Evolutionary conservation across 2,329 filamentous ascomycete genomes (phyloP), one percentile per base, ranked within the genome.

Genomic region (Trichophyton equinum): DNA sequence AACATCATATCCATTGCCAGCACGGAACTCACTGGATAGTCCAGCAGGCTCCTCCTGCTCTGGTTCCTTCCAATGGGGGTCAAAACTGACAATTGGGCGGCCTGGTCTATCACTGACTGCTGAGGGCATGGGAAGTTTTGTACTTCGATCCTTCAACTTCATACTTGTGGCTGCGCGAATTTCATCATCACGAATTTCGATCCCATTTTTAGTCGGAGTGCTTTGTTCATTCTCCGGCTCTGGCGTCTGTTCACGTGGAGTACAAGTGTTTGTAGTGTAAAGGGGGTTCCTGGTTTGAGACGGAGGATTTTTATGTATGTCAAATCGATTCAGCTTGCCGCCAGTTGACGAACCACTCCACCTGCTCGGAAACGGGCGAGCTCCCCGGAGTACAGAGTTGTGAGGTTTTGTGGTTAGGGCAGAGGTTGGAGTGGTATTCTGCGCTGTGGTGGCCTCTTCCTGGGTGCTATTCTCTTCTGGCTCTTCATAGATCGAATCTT

Each of bases 81-180:
- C 83, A 81, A 97, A 97, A 81, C 92, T 97, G 80, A 97, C 92
- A 79, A 97, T 97, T 65, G 92, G 92, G 71, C 92, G 85, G 68
- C 90, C 90, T 68, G 88, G 87, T 70, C 82, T 88, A 77, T 96
- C 88, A 77, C 91, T 96, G 74, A 97, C 91, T 69, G 89, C 86
- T 60, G 88, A 89, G 65, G 92, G 92, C 69, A 87, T 92, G 30
- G 91, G 92, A 64, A 97, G 79, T 71, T 89, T 95, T 61, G 85
- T 76, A 74, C 91, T 96, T 70, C 91, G 86, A 74, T 96, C 90
- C 72, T 85, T 91, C 65, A 94, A 78, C 71, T 80, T 87, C 83
- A 95, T 95, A 75, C 88, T 94, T 6, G 92, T 97, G 60, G 92
- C 92, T 66, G 88, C 84, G 62, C 89, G 85, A 65, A 97, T 94